Percentiles rank a stretch among this genome's conserved stretches.
Conservation (phyloP, 176 grass and related monocot genomes). For the Carex scoparia region DNA sequence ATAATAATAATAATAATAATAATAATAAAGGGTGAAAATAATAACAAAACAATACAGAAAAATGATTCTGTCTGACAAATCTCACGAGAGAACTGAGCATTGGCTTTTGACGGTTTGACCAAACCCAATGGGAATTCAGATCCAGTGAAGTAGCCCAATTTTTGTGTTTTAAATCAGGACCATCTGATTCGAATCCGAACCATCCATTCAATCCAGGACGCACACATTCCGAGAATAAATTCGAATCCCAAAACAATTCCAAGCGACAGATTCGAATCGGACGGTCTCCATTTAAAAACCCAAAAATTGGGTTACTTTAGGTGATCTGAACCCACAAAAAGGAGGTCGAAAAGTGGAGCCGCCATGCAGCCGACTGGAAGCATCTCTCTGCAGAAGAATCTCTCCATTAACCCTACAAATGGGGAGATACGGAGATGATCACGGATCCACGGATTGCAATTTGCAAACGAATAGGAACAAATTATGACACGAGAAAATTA, state of each 20-base stretch:
- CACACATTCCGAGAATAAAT: too few species aligned
- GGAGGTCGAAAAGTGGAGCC: background rate
- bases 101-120: background rate
- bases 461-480: background rate
- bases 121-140: background rate
- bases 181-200: too few species aligned
- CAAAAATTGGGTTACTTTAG: too few species aligned
- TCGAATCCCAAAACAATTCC: too few species aligned
- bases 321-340: too few species aligned
- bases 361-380: background rate
- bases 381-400: background rate
- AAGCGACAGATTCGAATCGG: too few species aligned
- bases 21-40: too few species aligned
- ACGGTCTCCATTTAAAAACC: too few species aligned
- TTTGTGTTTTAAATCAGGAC: too few species aligned
- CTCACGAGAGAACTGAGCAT: background rate
- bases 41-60: background rate
- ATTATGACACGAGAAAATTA: background rate
- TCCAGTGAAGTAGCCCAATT: too few species aligned
- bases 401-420: background rate
- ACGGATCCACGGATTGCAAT: slow-evolving; percentile 13
- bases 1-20: too few species aligned
- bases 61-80: slow-evolving; percentile 16
- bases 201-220: too few species aligned
- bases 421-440: background rate